These are phyloP conservation scores for Chaetomium sp. DNA, from an alignment of 2,329 filamentous ascomycete species.

Conservation along the genomic window DNA sequence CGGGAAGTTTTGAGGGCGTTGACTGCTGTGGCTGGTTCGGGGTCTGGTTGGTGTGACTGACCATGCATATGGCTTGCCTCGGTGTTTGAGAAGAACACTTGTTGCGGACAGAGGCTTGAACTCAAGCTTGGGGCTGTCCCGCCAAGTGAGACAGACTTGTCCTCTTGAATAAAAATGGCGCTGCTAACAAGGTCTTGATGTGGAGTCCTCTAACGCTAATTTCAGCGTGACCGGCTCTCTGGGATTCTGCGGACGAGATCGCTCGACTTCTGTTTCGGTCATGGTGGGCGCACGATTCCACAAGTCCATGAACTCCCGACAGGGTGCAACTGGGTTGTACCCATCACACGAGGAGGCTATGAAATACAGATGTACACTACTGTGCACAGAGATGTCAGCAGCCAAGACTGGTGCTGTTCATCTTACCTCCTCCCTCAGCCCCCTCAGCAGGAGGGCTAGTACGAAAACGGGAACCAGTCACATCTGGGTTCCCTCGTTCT, in stretches of 20 bases:
- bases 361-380: too few species aligned
- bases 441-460: neutral
- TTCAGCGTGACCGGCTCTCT: neutral
- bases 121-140: slow-evolving; percentile 3
- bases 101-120: neutral
- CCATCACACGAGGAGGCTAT: neutral
- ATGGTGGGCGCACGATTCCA: neutral
- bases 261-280: neutral
- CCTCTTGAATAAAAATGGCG: neutral
- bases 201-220: neutral
- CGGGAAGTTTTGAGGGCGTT: neutral
- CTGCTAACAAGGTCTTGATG: slow-evolving; percentile 6
- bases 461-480: neutral
- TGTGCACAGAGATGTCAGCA: neutral
- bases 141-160: neutral
- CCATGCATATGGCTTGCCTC: neutral
- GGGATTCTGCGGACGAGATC: slow-evolving; percentile 3
- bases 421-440: neutral
- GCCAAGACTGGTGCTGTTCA: neutral
- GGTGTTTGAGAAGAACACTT: neutral
- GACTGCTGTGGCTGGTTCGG: neutral
- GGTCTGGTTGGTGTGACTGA: slow-evolving; percentile 1
- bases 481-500: neutral
- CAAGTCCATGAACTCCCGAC: neutral
- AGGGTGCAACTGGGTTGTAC: neutral